These are phyloP conservation scores for Sclerotiophoma versabilis DNA, from an alignment of 2,329 filamentous ascomycete genomes.

Conservation along the genomic window DNA sequence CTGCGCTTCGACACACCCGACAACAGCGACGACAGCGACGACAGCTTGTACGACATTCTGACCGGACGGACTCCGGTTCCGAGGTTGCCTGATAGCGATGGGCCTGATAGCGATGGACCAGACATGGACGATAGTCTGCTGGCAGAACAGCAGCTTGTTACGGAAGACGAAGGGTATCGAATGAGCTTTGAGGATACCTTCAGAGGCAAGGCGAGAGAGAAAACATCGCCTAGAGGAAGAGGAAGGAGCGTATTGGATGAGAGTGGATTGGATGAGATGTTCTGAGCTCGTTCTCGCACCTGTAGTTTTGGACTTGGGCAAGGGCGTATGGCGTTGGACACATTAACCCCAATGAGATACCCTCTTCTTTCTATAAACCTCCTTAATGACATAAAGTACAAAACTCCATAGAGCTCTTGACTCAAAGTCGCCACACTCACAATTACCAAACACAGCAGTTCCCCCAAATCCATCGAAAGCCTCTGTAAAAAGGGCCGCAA, in stretches of 20 bases:
- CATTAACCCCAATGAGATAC: neutral
- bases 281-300: slow-evolving; percentile 22
- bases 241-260: slow-evolving; percentile 37
- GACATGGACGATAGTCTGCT: slow-evolving; percentile 15
- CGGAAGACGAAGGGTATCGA: slow-evolving; percentile 22
- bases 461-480: neutral
- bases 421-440: neutral
- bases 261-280: slow-evolving; percentile 48
- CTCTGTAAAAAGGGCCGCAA: slow-evolving; percentile 7
- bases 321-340: slow-evolving; percentile 1
- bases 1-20: slow-evolving; percentile 40
- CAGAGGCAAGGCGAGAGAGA: slow-evolving; percentile 11
- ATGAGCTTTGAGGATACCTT: slow-evolving; percentile 55
- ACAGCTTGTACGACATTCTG: slow-evolving; percentile 57
- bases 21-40: slow-evolving; percentile 51
- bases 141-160: slow-evolving; percentile 15
- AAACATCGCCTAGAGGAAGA: neutral
- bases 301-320: neutral
- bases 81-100: slow-evolving; percentile 25
- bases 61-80: slow-evolving; percentile 55
- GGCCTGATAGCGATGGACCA: slow-evolving; percentile 15
- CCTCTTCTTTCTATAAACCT: neutral
- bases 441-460: neutral
- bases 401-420: too few species aligned
- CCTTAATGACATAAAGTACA: too few species aligned